Conservation (phyloP, 1,284 basidiomycete genomes). For the Ganoderma multipileum region DNA sequence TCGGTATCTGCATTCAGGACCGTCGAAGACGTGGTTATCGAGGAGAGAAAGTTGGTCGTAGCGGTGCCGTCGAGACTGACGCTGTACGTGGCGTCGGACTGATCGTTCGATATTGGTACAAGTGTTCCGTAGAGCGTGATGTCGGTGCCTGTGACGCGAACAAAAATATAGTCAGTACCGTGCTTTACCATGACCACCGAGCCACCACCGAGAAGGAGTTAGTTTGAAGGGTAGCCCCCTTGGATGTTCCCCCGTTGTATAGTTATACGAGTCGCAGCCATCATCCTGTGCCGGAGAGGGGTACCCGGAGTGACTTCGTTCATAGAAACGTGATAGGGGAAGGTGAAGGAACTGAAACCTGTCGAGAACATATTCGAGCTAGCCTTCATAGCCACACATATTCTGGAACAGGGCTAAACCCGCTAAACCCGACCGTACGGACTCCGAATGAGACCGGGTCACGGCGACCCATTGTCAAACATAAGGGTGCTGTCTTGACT, state of each 20-base stretch:
- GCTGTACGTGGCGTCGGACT: constrained; percentile 34
- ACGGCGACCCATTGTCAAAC: neutral
- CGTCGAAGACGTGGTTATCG: constrained; percentile 26
- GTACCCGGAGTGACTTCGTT: neutral
- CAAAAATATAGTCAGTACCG: neutral
- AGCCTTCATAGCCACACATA: neutral
- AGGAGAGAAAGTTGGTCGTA: constrained; percentile 39
- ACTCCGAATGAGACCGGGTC: neutral
- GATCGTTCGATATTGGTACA: constrained; percentile 15
- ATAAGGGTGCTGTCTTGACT: neutral
- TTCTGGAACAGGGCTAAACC: neutral
- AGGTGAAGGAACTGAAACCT: neutral
- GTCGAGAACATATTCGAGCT: neutral
- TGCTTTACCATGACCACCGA: neutral
- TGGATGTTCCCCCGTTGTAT: neutral
- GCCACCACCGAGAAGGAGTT: neutral
- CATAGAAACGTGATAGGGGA: neutral
- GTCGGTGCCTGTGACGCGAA: constrained; percentile 37
- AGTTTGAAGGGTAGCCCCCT: neutral
- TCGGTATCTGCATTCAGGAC: constrained; percentile 33
- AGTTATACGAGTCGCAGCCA: neutral
- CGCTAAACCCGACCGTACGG: neutral
- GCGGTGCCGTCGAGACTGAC: constrained; percentile 38
- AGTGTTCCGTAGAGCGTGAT: constrained; percentile 39
- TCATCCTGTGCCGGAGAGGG: neutral